Base-by-base conservation (phyloP, 805 yeast species). In the Lachancea sp. region DNA sequence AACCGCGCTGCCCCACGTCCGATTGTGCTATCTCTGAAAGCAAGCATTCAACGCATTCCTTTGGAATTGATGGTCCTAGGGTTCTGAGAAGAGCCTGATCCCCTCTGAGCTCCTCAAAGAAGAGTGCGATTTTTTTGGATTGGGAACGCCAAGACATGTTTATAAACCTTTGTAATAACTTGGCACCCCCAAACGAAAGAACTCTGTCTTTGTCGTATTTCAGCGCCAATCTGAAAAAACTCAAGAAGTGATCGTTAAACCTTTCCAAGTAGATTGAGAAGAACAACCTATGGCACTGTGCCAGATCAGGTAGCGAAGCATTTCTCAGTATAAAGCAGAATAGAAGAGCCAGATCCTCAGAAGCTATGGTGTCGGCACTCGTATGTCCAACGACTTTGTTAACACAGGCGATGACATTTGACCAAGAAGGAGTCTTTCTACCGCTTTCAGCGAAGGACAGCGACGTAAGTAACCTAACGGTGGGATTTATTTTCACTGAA, bases 361-460 rank as follows among this genome's bases (percentile, higher is more conserved):
- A 60, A 44, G 36, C 37, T 16, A 50, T 32, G 2, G 38, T 18
- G 3, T 32, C 19, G 5, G 32, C 29, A 13, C 42, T 43, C n/a
- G 49, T 44, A 15, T 45, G 43, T 3, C 38, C 25, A 11, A 56
- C 40, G 3, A 57, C 26, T 19, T 37, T 49, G 19, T 49, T 50
- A 12, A 53, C 45, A 20, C 56, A 16, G 11, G 36, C 32, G 10
- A 49, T 45, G 10, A 54, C 36, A 18, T 13, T 41, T 6, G 48
- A 42, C 91, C 91, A 84, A 49, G 71, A 64, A 1, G 70, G 56
- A 3, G 82, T 72, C 55, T 80, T 82, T 48, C 63, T 74, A 54
- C 93, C 93, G 38, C 87, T 78, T 48, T 83, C 90, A 2, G 85
- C 79, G 62, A 81, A 85, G 0, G 73, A 59, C 41, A 83, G 57